Base-by-base conservation (phyloP, 2,329 filamentous ascomycete species). In the Apiospora saccharicola region DNA sequence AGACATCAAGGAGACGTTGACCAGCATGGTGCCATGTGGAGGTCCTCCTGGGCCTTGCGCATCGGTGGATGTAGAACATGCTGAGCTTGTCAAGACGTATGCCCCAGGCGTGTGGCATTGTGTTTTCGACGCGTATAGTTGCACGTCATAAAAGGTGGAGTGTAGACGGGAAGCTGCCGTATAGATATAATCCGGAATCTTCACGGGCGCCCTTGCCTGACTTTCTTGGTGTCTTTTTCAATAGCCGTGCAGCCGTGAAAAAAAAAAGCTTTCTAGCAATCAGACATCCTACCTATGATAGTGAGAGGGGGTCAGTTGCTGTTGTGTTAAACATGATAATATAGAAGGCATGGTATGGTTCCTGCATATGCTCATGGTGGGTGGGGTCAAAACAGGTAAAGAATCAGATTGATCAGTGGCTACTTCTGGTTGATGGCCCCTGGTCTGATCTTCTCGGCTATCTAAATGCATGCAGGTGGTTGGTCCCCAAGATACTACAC, bases 21-120 rank as follows among this genome's bases (percentile, higher is more conserved):
- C 34, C 73, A 68, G 49, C 34, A 57, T 70, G 47, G 26, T 49
- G 44, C 22, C 44, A 37, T 4, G 30, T 6, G 67, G 37, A 47
- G 67, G 13, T 1, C 4, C 16, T 49, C 14, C 67, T 2, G 12
- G 24, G 43, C 3, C 26, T 19, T 4, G 10, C 37, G n/a, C 3
- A 14, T 22, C 16, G 69, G 37, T 47, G 19, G 16, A 16, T 67
- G 30, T 49, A 47, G 86, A 88, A 74, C 88, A 91, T 81, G 86
- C 90, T 51, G 90, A 92, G 81, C 82, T 86, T 75, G 91, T 93
- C 78, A 93, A 93, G 85, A 92, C 90, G 69, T 92, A 90, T 84
- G 91, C 90, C 75, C 91, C 91, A 41, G 89, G 86, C 0, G 90
- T 93, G 10, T 91, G 90, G 90, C 91, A 93, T 81, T 91, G 89